Percentiles rank a stretch among this genome's conserved stretches.
phyloP scores from a whole-genome alignment of 257 asterid genomes.

The Marsdenia floribunda region DNA sequence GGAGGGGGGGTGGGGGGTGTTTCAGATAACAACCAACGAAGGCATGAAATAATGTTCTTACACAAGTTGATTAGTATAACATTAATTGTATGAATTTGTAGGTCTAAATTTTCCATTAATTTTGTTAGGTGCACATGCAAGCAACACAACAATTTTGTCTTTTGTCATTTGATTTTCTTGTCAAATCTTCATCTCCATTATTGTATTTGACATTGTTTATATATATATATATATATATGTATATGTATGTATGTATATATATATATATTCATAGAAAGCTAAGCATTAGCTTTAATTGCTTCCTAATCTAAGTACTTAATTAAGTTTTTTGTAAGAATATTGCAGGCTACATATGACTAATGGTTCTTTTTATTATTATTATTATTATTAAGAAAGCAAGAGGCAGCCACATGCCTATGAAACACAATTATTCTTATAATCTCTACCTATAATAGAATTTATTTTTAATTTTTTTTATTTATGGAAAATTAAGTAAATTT shows the following conservation, averaged over 20 bases:
- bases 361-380: background rate
- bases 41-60: background rate
- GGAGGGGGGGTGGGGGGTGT: too few relatives aligned
- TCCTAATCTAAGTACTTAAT: background rate
- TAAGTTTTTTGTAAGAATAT: too few relatives aligned
- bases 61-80: background rate
- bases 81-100: background rate
- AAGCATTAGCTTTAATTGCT: slow-evolving; percentile 7
- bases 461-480: too few relatives aligned
- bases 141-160: background rate
- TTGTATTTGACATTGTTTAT: background rate
- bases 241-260: too few relatives aligned
- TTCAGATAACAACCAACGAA: too few relatives aligned
- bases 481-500: too few relatives aligned
- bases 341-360: background rate
- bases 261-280: background rate
- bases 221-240: too few relatives aligned
- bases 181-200: background rate
- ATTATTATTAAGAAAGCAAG: background rate
- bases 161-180: background rate
- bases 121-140: background rate
- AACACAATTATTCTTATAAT: background rate
- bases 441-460: too few relatives aligned
- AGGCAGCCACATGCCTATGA: background rate
- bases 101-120: too few relatives aligned